Base-by-base conservation (phyloP, 73 alveolate species). In the Symbiodinium natans region DNA sequence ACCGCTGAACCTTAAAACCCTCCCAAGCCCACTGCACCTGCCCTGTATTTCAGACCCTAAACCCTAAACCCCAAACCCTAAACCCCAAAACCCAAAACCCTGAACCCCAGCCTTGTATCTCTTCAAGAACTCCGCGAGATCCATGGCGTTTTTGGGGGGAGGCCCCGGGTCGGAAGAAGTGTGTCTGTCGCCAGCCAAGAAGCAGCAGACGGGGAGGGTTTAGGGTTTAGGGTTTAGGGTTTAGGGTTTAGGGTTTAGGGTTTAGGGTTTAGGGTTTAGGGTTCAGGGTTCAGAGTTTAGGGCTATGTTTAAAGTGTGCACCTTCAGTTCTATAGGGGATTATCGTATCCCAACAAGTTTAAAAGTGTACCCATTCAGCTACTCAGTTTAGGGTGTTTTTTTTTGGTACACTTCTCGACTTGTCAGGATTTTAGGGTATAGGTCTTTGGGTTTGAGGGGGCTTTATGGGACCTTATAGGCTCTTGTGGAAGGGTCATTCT, bases 51-150 rank as follows among this genome's bases (percentile, higher is more conserved):
- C n/a, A n/a, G n/a, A n/a, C n/a, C n/a, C n/a, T n/a, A n/a, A 56
- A 21, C 74, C 74, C 74, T 9, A 56, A 56, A 8, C 74, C 31
- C 74, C 31, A 56, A 56, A 8, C 74, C 74, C 74, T 19, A 13
- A 56, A 56, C 74, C 74, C 25, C 74, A 8, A 9, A 21, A 21
- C 25, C 74, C 74, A 8, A 9, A 56, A 8, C 74, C 74, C 74
- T 56, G 6, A 13, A 56, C 80, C 80, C 33, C 33, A 4, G 80
- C 80, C 80, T 63, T 63, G 80, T 63, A 63, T 63, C 27, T 63
- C 80, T 63, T 63, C 80, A 63, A n/a, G 80, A 63, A 63, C 33
- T 63, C 80, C 36, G 80, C 33, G 36, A 63, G 80, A 63, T 63
- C 80, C 80, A 63, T 63, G 80, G 80, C 80, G 80, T n/a, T 63